Conservation (phyloP, 23 red algal species). For the Gracilaria vermiculophylla region DNA sequence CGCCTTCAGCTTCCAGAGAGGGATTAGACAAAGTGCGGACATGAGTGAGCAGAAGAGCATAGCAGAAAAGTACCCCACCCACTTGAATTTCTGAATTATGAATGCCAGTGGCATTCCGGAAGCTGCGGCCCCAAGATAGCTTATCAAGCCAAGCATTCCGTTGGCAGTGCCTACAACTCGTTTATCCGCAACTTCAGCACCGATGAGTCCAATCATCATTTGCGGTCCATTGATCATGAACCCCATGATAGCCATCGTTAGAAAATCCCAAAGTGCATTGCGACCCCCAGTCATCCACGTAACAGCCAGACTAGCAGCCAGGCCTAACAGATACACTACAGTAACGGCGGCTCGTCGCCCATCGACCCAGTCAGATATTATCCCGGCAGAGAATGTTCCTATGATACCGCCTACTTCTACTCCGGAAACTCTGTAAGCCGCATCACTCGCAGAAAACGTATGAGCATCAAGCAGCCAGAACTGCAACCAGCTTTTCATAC, state of each 20-base stretch:
- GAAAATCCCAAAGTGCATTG: constrained; percentile 37
- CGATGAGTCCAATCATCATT: constrained; percentile 82
- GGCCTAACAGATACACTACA: constrained; percentile 39
- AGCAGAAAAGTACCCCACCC: constrained; percentile 44
- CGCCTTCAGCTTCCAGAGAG: constrained; percentile 36
- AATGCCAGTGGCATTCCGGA: constrained; percentile 73
- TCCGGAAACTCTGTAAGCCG: constrained; percentile 53
- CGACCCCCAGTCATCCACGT: constrained; percentile 32
- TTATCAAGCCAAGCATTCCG: constrained; percentile 76
- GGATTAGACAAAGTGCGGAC: constrained; percentile 22
- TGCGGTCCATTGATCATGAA: constrained; percentile 86
- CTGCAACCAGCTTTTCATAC: constrained; percentile 73
- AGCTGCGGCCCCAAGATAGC: constrained; percentile 75
- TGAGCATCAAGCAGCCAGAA: constrained; percentile 65
- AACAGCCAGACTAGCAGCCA: constrained; percentile 16
- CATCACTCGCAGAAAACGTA: constrained; percentile 37
- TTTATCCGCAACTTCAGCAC: constrained; percentile 58
- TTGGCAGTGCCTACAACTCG: constrained; percentile 69
- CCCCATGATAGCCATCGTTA: constrained; percentile 42
- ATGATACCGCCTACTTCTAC: constrained; percentile 78
- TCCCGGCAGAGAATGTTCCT: constrained; percentile 76
- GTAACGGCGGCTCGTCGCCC: constrained; percentile 61
- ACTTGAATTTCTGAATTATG: constrained; percentile 60
- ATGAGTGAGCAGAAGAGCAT: constrained; percentile 25
- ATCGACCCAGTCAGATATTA: constrained; percentile 57